phyloP scores from a whole-genome alignment of 2,329 filamentous ascomycete genomes.

The Lithohypha guttulata region DNA sequence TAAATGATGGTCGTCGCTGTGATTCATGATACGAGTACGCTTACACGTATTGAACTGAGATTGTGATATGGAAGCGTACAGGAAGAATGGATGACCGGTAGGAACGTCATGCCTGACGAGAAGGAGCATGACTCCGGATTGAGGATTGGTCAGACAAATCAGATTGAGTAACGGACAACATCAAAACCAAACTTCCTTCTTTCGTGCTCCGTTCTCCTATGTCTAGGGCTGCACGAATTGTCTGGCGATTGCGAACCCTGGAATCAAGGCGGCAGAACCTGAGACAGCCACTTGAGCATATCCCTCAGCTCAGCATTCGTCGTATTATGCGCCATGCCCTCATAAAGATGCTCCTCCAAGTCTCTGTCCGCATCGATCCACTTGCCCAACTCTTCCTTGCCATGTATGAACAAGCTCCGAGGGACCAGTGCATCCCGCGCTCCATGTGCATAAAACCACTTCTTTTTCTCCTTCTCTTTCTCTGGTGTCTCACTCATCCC shows the following conservation, averaged over 20 bases:
- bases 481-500: slow-evolving; percentile 16
- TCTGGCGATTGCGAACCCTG: background rate
- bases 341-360: slow-evolving; percentile 33
- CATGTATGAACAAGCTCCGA: slow-evolving; percentile 34
- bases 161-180: background rate
- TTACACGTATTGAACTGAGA: too few relatives aligned
- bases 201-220: background rate
- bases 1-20: too few relatives aligned
- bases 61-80: too few relatives aligned
- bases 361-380: slow-evolving; percentile 29
- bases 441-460: slow-evolving; percentile 39
- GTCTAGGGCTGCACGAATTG: background rate
- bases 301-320: slow-evolving; percentile 35
- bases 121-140: background rate
- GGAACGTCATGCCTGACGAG: background rate
- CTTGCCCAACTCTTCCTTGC: slow-evolving; percentile 29
- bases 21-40: background rate
- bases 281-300: slow-evolving; percentile 26
- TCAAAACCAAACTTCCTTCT: too few relatives aligned
- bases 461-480: slow-evolving; percentile 26
- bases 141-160: background rate
- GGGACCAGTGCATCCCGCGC: slow-evolving; percentile 39
- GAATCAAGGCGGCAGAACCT: slow-evolving; percentile 15
- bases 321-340: slow-evolving; percentile 38
- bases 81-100: too few relatives aligned